Evolutionary conservation across 2,329 filamentous ascomycete species (phyloP).

Genomic region (Curvularia eragrostidis): DNA sequence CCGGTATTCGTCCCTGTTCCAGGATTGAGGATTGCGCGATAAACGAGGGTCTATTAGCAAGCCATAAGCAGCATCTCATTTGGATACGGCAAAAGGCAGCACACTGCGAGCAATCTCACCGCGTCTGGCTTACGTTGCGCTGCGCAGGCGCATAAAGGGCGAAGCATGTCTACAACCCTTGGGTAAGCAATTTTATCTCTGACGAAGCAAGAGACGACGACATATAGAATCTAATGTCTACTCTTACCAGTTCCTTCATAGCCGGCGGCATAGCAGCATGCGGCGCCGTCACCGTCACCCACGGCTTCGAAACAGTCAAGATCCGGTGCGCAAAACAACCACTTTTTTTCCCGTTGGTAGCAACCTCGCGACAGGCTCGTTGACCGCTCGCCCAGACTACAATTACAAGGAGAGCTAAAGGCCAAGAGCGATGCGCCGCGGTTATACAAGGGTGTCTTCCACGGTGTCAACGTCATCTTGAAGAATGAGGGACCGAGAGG

Average conservation of each 20-base stretch:
- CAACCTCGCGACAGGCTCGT: constrained; percentile 11
- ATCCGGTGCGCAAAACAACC: constrained; percentile 71
- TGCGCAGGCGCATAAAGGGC: constrained; percentile 16
- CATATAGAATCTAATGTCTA: constrained; percentile 5
- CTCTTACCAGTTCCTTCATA: constrained; percentile 75
- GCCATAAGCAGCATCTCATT: not conserved
- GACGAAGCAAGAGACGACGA: too few relatives aligned
- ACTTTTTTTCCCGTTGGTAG: not conserved
- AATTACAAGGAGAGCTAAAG: constrained; percentile 94
- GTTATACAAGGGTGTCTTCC: constrained; percentile 88
- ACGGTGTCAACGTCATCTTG: constrained; percentile 88
- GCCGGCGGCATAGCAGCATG: constrained; percentile 96
- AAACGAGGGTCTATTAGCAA: constrained; percentile 4
- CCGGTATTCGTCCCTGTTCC: not conserved
- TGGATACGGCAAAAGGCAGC: not conserved
- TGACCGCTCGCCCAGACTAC: constrained; percentile 67
- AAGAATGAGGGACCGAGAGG: constrained; percentile 87
- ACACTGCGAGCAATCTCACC: not conserved
- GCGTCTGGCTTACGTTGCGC: not conserved
- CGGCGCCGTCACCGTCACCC: constrained; percentile 95
- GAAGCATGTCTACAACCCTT: constrained; percentile 56
- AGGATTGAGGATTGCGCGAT: constrained; percentile 4
- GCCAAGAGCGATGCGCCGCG: constrained; percentile 82
- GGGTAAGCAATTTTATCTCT: constrained; percentile 43
- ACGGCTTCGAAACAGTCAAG: constrained; percentile 98